Evolutionary conservation across 2,329 filamentous ascomycete genomes (phyloP), one percentile per base, ranked within the genome.

Genomic region (Fusarium euwallaceae): DNA sequence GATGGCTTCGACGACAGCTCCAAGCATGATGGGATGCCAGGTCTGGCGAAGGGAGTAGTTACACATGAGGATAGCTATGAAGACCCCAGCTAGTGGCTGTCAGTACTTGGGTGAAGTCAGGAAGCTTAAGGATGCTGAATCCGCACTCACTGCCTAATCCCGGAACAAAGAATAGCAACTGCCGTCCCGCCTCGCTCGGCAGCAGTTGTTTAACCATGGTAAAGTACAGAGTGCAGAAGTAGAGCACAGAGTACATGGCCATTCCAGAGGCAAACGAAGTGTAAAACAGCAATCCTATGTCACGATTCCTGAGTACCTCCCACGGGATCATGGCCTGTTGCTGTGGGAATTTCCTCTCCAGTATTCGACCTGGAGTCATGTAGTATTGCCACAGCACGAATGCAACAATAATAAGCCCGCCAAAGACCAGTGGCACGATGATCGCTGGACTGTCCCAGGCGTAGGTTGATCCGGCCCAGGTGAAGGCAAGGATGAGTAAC

Each of bases 161-260:
- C 4, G 53, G 53, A 4, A 58, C 53, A 5, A 58, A 37, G 4
- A 22, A 58, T 3, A 58, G 17, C 12, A 58, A 17, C 4, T 58
- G 53, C n/a, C 53, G 17, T 10, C 53, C 53, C 17, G 53, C 53
- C 14, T 58, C 53, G 6, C 53, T 58, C 2, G 53, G 53, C 1
- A 22, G 27, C 2, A 22, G 32, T 8, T 58, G 53, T 2, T 58
- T 58, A 1, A 58, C 53, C 53, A 58, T 58, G 2, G 53, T 58
- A 2, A 58, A 58, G 6, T 58, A 58, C 2, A 58, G 7, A 0
- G 53, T 58, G 20, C 53, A 58, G 17, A 58, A 58, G 20, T 58
- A 58, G 29, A 58, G 53, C 14, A 58, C 53, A 2, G 53, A 58
- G 20, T 58, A 58, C 53, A 58, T 58, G 53, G 32, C 53, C 53